Evolutionary conservation across 257 asterid genomes (phyloP).

Genomic region (Solanum neorickii): DNA sequence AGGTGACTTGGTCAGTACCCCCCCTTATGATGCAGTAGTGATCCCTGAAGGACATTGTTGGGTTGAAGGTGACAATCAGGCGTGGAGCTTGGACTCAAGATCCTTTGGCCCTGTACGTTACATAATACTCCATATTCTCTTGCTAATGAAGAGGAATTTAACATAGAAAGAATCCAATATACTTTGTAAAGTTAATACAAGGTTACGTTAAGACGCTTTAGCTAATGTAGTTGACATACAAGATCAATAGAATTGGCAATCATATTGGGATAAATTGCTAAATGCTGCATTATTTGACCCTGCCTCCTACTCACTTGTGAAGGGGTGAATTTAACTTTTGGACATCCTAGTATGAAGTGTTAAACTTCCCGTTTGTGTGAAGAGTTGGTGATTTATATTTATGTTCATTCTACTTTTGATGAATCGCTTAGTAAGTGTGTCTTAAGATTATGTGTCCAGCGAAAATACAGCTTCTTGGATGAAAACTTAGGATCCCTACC

Average conservation of each 20-base stretch:
- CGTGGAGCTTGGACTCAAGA: slow-evolving; percentile 69
- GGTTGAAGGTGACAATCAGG: slow-evolving; percentile 85
- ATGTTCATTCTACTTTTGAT: not conserved
- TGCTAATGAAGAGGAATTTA: not conserved
- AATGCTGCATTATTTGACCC: not conserved
- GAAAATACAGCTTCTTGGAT: not conserved
- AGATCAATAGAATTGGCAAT: not conserved
- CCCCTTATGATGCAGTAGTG: slow-evolving; percentile 34
- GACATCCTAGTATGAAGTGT: not conserved
- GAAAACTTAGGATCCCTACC: not conserved
- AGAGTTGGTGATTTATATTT: not conserved
- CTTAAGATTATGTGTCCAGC: not conserved
- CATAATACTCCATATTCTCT: not conserved
- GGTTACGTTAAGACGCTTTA: not conserved
- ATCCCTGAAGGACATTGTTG: slow-evolving; percentile 92
- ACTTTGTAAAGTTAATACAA: not conserved
- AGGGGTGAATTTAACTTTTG: not conserved
- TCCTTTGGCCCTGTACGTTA: slow-evolving; percentile 65
- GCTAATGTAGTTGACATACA: not conserved
- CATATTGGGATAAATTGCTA: not conserved
- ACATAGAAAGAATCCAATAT: not conserved
- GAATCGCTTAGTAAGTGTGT: not conserved
- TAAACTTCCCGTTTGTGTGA: not conserved
- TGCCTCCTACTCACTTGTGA: not conserved
- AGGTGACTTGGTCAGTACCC: slow-evolving; percentile 59